Evolutionary conservation across 352 stramenopile genomes (phyloP).

Genomic region (Pseudoperonospora humuli): DNA sequence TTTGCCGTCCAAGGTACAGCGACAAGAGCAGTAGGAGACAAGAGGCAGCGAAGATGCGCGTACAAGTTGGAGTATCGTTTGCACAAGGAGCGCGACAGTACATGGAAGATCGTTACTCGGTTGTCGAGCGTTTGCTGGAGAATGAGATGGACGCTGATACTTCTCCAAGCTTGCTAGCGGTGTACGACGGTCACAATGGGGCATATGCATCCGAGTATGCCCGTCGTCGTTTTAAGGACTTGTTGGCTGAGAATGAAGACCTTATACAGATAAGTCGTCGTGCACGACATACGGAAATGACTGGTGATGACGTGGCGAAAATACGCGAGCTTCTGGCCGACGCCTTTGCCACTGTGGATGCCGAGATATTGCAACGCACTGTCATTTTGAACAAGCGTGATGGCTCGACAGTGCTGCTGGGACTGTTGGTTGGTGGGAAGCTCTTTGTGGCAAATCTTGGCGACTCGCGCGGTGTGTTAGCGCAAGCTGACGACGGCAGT

Average conservation of each 20-base stretch:
- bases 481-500: conserved; percentile 20
- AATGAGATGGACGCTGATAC: conserved; percentile 28
- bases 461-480: conserved; percentile 62
- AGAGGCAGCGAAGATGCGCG: conserved; percentile 27
- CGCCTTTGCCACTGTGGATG: conserved; percentile 53
- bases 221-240: conserved; percentile 44
- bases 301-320: conserved; percentile 36
- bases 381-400: conserved; percentile 64
- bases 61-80: conserved; percentile 38
- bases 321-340: conserved; percentile 47
- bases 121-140: conserved; percentile 53
- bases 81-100: conserved; percentile 64
- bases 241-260: conserved; percentile 41
- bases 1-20: conserved; percentile 19
- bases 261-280: conserved; percentile 42
- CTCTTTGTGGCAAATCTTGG: conserved; percentile 74
- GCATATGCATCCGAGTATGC: conserved; percentile 60
- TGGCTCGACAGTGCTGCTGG: conserved; percentile 67
- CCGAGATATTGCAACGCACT: conserved; percentile 64
- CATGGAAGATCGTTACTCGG: conserved; percentile 75
- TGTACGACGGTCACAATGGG: conserved; percentile 77
- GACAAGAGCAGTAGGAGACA: conserved; percentile 12
- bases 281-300: conserved; percentile 22
- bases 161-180: conserved; percentile 47
- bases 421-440: conserved; percentile 57